phyloP scores from a whole-genome alignment of 345 rosid genomes.

The Anastatica hierochuntica region DNA sequence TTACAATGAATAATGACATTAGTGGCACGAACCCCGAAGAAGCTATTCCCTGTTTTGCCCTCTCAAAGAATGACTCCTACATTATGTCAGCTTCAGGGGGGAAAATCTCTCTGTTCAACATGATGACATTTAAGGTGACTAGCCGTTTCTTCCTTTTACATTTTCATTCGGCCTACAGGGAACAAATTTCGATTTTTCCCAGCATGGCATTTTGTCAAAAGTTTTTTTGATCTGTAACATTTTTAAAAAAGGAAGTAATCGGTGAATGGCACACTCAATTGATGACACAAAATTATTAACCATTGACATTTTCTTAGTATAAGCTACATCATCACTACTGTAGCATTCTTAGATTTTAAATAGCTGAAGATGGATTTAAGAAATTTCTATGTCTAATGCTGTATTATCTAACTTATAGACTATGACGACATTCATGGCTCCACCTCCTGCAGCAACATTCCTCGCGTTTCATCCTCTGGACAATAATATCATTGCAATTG shows the following conservation, averaged over 20 bases:
- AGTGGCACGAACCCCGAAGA: constrained; percentile 60
- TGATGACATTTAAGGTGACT: constrained; percentile 71
- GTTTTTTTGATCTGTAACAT: too few species aligned
- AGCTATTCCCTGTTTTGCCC: constrained; percentile 74
- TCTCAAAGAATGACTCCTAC: constrained; percentile 56
- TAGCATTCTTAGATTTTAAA: too few species aligned
- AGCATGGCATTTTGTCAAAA: too few species aligned
- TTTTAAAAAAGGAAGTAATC: too few species aligned
- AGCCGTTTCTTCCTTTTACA: not conserved
- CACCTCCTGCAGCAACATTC: constrained; percentile 78
- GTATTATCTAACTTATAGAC: constrained; percentile 33
- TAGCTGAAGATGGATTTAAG: not conserved
- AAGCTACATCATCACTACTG: too few species aligned
- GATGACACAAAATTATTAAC: too few species aligned
- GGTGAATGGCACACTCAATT: too few species aligned
- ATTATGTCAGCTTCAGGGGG: too few species aligned
- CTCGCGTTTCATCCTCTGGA: constrained; percentile 72
- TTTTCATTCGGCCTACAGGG: too few species aligned
- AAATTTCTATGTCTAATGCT: not conserved
- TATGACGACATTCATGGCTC: constrained; percentile 71
- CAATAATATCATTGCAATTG: constrained; percentile 70
- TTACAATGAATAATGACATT: constrained; percentile 58
- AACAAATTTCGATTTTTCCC: too few species aligned
- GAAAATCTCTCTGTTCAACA: constrained; percentile 23
- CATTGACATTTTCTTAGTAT: too few species aligned